phyloP scores from a whole-genome alignment of 768 basidiomycete genomes.

The Neoboletus brunneissimus region DNA sequence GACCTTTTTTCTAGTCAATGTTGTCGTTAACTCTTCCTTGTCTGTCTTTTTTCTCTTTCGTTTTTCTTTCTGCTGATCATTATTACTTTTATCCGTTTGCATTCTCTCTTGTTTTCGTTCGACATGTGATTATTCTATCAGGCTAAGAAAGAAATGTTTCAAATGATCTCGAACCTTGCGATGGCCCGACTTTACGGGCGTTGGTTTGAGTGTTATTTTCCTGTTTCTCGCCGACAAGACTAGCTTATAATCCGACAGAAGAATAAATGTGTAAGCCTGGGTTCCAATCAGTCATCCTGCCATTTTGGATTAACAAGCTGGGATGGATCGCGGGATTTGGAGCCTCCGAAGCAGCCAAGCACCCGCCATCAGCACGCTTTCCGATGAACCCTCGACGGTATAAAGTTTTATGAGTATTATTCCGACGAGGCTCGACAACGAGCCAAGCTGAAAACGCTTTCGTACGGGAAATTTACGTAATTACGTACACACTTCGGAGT shows the following conservation, averaged over 20 bases:
- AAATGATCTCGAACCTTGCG: neutral
- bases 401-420: conserved; percentile 9
- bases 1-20: neutral
- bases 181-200: neutral
- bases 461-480: neutral
- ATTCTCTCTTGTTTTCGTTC: conserved; percentile 5
- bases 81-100: conserved; percentile 28
- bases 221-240: neutral
- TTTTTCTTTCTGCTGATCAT: conserved; percentile 27
- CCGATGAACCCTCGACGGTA: conserved; percentile 17
- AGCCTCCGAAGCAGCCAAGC: neutral
- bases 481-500: neutral
- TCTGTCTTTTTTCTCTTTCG: conserved; percentile 1
- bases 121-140: conserved; percentile 7
- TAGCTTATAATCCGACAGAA: conserved; percentile 2
- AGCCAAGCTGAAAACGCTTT: neutral
- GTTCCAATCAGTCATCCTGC: neutral
- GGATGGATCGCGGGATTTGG: neutral
- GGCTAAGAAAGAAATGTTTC: conserved; percentile 7
- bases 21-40: neutral
- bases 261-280: conserved; percentile 9
- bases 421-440: no score
- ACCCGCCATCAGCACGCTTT: no score
- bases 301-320: neutral
- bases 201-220: neutral